Base-by-base conservation (phyloP, 106 monocot species). In the Narthecium ossifragum region DNA sequence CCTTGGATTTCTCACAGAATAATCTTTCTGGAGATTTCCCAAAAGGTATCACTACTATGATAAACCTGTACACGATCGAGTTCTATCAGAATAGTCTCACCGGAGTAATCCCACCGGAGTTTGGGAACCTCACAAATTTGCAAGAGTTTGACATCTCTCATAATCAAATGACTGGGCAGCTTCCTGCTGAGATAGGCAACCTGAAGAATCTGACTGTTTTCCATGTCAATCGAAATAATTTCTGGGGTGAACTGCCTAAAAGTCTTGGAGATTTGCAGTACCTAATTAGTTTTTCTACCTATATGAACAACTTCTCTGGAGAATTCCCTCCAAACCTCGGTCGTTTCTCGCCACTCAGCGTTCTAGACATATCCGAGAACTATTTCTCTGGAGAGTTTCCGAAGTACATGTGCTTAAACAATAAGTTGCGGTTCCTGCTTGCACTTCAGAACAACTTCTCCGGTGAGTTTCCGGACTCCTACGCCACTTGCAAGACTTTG, bases 351-450 rank as follows among this genome's bases (percentile, higher is more conserved):
- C 82, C 71, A 4, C 82, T 93, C 22, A 70, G 72, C 27, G 72
- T 59, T 22, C 26, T 93, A 14, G 93, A 93, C 64, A 85, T 93
- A 64, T 93, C 93, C 7, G 88, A 89, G 53, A 93, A 93, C 51
- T 68, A 61, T 0, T 85, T 93, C 67, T 66, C 80, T 0, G 93
- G 93, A 1, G 53, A 58, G 1, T 85, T 93, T 54, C 93, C 93
- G 29, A 66, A 51, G 34, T 85, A 74, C 60, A 45, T 93, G 48
- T 93, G 93, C 64, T 71, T 70, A 53, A 80, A 68, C 57, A 70
- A 60, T 10, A 73, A 75, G 4, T 59, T 89, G 22, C 51, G 74
- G 23, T 85, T 57, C 58, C 52, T 93, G 64, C 80, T 93, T 26
- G 81, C 88, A 4, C 57, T 93, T 34, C 75, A 85, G 8, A 93